These are phyloP conservation scores for Skeletonema costatum DNA, from an alignment of 108 stramenopile genomes.

Conservation along the genomic window DNA sequence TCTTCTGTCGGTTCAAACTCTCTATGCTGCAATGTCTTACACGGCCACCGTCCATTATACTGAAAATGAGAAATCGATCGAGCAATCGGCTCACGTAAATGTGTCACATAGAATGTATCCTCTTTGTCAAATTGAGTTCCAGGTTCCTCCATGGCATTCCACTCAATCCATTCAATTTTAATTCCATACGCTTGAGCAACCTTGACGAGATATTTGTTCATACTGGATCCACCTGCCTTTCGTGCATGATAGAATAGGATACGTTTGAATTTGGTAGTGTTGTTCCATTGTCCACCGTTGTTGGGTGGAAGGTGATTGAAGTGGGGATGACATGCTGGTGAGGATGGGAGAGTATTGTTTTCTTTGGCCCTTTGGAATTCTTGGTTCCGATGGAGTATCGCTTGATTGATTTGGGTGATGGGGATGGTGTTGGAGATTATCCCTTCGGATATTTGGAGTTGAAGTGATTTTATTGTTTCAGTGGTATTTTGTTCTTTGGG, in stretches of 20 bases:
- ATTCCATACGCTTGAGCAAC: slow-evolving; percentile 32
- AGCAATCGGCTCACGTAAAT: slow-evolving; percentile 38
- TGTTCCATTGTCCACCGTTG: slow-evolving; percentile 20
- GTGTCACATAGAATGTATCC: slow-evolving; percentile 47
- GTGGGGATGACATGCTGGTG: slow-evolving; percentile 45
- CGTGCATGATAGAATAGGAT: slow-evolving; percentile 48
- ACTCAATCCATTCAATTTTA: slow-evolving; percentile 18
- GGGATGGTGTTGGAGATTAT: neutral
- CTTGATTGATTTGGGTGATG: neutral
- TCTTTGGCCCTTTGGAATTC: neutral
- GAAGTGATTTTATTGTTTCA: neutral
- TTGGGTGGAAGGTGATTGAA: slow-evolving; percentile 23
- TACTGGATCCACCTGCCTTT: slow-evolving; percentile 35
- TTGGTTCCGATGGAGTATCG: neutral
- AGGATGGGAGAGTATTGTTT: neutral
- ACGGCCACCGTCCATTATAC: slow-evolving; percentile 49
- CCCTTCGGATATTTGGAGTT: neutral
- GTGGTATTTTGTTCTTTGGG: neutral
- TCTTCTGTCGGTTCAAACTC: slow-evolving; percentile 21
- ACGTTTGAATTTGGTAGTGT: slow-evolving; percentile 32
- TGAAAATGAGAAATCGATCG: slow-evolving; percentile 10
- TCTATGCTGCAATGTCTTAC: neutral
- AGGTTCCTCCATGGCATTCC: slow-evolving; percentile 25
- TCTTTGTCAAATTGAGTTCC: slow-evolving; percentile 13
- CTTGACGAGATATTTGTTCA: slow-evolving; percentile 31